phyloP scores from a whole-genome alignment of 2,329 filamentous ascomycete species.

The Cordyceps tenuipes region DNA sequence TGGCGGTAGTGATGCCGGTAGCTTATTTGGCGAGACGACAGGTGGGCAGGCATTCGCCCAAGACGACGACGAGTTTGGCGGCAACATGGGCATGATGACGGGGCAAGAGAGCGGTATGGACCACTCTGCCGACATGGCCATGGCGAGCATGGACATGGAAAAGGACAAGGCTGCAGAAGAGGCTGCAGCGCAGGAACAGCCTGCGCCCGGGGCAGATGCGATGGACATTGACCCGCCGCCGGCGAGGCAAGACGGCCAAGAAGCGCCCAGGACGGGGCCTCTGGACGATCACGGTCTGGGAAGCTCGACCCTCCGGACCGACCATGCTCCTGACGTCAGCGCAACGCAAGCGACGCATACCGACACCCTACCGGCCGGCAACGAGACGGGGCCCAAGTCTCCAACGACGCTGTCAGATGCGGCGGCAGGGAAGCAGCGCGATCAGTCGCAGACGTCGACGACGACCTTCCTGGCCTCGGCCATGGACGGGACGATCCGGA shows the following conservation, averaged over 20 bases:
- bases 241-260: not conserved
- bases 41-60: conserved; percentile 59
- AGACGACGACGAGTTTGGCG: conserved; percentile 77
- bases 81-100: conserved; percentile 55
- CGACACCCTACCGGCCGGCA: not conserved
- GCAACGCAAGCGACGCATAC: conserved; percentile 2
- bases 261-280: not conserved
- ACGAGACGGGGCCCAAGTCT: conserved; percentile 15
- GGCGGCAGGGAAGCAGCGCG: conserved; percentile 33
- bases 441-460: conserved; percentile 55
- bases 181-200: conserved; percentile 19
- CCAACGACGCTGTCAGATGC: conserved; percentile 22
- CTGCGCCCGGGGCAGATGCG: conserved; percentile 16
- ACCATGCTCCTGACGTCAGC: not conserved
- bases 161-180: conserved; percentile 18
- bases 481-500: conserved; percentile 78
- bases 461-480: conserved; percentile 82
- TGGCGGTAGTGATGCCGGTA: conserved; percentile 68
- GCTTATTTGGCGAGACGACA: conserved; percentile 73
- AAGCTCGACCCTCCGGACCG: not conserved
- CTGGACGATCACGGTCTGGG: not conserved
- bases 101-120: conserved; percentile 33
- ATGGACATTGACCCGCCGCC: conserved; percentile 23
- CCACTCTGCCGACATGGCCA: conserved; percentile 35
- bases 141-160: conserved; percentile 25